phyloP scores from a whole-genome alignment of 306 rosid genomes.

The Gillenia trifoliata region DNA sequence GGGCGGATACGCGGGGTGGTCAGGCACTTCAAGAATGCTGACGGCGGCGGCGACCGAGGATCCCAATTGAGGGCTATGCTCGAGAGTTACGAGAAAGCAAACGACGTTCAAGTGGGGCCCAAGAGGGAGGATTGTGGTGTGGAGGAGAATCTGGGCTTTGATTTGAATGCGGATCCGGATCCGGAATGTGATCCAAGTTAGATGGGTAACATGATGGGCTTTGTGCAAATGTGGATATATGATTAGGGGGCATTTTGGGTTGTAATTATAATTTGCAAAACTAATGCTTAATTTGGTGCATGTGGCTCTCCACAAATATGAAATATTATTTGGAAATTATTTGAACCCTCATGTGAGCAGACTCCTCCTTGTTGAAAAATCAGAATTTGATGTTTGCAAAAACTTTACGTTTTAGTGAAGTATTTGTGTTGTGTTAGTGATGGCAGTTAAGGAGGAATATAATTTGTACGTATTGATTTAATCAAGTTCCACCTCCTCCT shows the following conservation, averaged over 20 bases:
- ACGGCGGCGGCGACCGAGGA: not conserved
- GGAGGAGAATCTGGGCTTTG: slow-evolving; percentile 7
- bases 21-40: slow-evolving; percentile 22
- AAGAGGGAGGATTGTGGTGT: not conserved
- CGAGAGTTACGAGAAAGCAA: slow-evolving; percentile 8
- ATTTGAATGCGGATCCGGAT: slow-evolving; percentile 23
- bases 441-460: no score
- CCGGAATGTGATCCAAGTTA: slow-evolving; percentile 7
- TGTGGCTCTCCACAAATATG: not conserved
- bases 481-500: slow-evolving; percentile 51
- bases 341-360: not conserved
- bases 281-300: not conserved
- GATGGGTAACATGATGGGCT: not conserved
- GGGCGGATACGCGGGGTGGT: slow-evolving; percentile 26
- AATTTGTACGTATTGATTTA: no score
- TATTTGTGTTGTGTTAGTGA: not conserved
- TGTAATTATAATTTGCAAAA: not conserved
- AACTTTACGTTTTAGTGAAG: not conserved
- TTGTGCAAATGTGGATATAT: not conserved
- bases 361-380: not conserved
- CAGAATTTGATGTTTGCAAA: not conserved
- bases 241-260: not conserved
- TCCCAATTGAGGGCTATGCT: slow-evolving; percentile 11
- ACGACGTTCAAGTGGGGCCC: not conserved
- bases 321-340: not conserved